Base-by-base conservation (phyloP, 192 early-diverging fungal genomes). In the Phycomyces blakesleeanus region DNA sequence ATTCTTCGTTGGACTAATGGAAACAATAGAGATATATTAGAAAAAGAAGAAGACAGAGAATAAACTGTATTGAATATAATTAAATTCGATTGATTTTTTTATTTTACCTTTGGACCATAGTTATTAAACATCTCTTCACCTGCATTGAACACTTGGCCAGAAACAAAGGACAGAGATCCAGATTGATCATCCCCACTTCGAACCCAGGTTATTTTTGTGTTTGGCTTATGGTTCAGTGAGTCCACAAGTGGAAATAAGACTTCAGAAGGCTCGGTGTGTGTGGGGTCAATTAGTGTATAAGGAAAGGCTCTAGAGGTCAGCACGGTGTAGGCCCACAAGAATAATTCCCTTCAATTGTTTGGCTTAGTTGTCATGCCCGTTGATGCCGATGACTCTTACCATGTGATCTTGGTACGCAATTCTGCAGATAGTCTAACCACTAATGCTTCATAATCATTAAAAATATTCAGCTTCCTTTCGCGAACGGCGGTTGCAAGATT, bases 1-100 rank as follows among this genome's bases (percentile, higher is more conserved):
- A 73, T 71, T 88, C 88, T 79, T 89, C 86, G 62, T 89, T 89
- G 5, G 85, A 83, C 74, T 80, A 34, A 34, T 7, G 29, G n/a
- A n/a, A 34, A 34, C 29, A 34, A 34, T 34, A 34, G 29, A 34
- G 3, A 34, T 34, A 5, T 34, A 34, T 34, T 34, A 34, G 7
- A 34, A 34, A 34, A n/a, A n/a, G n/a, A n/a, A n/a, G n/a, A n/a
- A n/a, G n/a, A n/a, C n/a, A n/a, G n/a, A n/a, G n/a, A n/a, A n/a
- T n/a, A n/a, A n/a, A n/a, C n/a, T n/a, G n/a, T n/a, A n/a, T n/a
- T n/a, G n/a, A n/a, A n/a, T n/a, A n/a, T n/a, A n/a, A n/a, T n/a
- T n/a, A n/a, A n/a, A n/a, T n/a, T n/a, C n/a, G n/a, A n/a, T n/a
- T n/a, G n/a, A n/a, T n/a, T n/a, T n/a, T 11, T 61, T 29, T 41